Evolutionary conservation across 345 rosid species (phyloP).

Genomic region (Diplotaxis tenuifolia): DNA sequence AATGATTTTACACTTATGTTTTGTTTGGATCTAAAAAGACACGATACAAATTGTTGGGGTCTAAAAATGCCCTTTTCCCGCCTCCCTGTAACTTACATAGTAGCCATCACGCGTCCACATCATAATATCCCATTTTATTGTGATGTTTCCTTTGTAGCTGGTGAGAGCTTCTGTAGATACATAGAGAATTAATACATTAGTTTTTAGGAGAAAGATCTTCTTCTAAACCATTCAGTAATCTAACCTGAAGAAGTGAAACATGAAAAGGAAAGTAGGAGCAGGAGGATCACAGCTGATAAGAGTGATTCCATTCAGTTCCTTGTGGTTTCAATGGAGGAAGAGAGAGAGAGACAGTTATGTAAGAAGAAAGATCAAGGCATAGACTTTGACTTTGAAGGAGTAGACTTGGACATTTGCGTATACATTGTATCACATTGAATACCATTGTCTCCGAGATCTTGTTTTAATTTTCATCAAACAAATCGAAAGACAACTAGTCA

Average conservation of each 20-base stretch:
- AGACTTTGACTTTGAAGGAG: not conserved
- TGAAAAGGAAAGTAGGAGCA: conserved; percentile 52
- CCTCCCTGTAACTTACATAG: conserved; percentile 78
- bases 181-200: too few species aligned
- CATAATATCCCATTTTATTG: conserved; percentile 83
- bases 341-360: not conserved
- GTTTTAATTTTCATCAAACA: not conserved
- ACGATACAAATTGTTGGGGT: too few species aligned
- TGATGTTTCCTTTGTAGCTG: conserved; percentile 64
- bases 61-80: too few species aligned
- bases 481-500: not conserved
- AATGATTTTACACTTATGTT: too few species aligned
- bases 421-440: conserved; percentile 34
- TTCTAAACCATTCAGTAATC: conserved; percentile 3
- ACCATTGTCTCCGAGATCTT: not conserved
- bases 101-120: conserved; percentile 91
- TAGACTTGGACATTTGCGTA: not conserved
- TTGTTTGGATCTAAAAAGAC: too few species aligned
- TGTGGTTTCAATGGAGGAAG: not conserved
- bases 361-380: conserved; percentile 3
- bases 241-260: conserved; percentile 61
- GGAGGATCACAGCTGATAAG: conserved; percentile 30
- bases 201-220: not conserved
- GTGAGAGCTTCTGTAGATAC: conserved; percentile 46
- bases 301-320: conserved; percentile 35